Base-by-base conservation (phyloP, 352 stramenopile genomes). In the Pythium insidiosum region DNA sequence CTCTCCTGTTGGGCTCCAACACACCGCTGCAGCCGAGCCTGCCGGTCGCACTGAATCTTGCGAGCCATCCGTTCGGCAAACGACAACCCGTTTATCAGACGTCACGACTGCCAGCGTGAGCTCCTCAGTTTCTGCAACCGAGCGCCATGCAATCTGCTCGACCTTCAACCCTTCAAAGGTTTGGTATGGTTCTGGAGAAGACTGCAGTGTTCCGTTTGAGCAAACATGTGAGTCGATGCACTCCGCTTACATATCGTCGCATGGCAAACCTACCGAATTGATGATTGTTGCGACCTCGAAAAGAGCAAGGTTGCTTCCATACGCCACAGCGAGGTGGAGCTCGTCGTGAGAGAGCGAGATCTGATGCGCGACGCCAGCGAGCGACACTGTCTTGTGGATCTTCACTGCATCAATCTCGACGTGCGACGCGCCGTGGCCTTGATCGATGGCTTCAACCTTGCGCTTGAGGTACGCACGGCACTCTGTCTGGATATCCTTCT, bases 201-300 rank as follows among this genome's bases (percentile, higher is more conserved):
- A 31, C 70, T 83, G 38, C n/a, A 25, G 21, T 18, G n/a, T 38
- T 19, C 31, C 19, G 47, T 38, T n/a, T n/a, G n/a, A n/a, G n/a
- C n/a, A n/a, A n/a, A n/a, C n/a, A n/a, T n/a, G n/a, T n/a, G n/a
- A n/a, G n/a, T n/a, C n/a, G n/a, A n/a, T n/a, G n/a, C n/a, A n/a
- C n/a, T n/a, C n/a, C n/a, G n/a, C n/a, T n/a, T n/a, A n/a, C n/a
- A n/a, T n/a, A n/a, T n/a, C n/a, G n/a, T n/a, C n/a, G n/a, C n/a
- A n/a, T n/a, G n/a, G n/a, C n/a, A n/a, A n/a, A 36, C 68, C 26
- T 60, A 84, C 72, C 68, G 57, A 62, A n/a, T 68, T 46, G 9
- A 68, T 23, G 42, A 85, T 64, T 28, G 63, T 58, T 4, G 71
- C 69, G 15, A 83, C 64, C 58, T 88, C 70, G 52, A 70, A 88